phyloP scores from a whole-genome alignment of 805 yeast species.

The Yarrowia divulgata region DNA sequence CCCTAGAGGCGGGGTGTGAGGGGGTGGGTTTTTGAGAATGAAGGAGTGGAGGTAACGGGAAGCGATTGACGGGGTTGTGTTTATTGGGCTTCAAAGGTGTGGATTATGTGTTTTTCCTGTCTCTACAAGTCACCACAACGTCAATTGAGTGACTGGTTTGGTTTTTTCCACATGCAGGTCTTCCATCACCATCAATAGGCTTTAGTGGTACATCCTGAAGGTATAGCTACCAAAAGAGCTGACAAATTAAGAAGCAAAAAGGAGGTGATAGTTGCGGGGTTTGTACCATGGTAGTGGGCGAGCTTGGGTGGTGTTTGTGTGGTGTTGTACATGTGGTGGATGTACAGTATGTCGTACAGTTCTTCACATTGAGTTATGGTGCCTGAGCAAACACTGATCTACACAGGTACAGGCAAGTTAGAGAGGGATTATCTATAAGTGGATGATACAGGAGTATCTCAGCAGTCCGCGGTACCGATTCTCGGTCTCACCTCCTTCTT shows the following conservation, averaged over 20 bases:
- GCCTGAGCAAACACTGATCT: slow-evolving; percentile 6
- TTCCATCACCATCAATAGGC: background rate
- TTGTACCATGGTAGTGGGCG: no score
- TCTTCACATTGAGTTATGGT: slow-evolving; percentile 1
- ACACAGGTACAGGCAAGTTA: no score
- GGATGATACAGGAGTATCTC: no score
- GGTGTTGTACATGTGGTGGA: no score
- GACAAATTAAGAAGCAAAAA: background rate
- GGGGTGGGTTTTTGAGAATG: background rate
- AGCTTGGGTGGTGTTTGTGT: no score
- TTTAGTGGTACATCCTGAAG: background rate
- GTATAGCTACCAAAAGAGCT: background rate
- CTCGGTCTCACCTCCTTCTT: background rate
- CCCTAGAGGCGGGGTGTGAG: slow-evolving; percentile 9
- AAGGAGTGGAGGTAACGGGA: no score
- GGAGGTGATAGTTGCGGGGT: no score
- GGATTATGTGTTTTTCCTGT: background rate
- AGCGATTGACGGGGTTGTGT: background rate
- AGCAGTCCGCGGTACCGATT: no score
- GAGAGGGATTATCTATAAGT: no score
- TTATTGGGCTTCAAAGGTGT: background rate
- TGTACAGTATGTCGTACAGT: background rate
- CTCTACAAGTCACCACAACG: background rate
- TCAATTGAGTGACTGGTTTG: background rate
- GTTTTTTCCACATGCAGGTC: background rate